Evolutionary conservation across 257 asterid genomes (phyloP).

Genomic region (Solanum sejunctum): DNA sequence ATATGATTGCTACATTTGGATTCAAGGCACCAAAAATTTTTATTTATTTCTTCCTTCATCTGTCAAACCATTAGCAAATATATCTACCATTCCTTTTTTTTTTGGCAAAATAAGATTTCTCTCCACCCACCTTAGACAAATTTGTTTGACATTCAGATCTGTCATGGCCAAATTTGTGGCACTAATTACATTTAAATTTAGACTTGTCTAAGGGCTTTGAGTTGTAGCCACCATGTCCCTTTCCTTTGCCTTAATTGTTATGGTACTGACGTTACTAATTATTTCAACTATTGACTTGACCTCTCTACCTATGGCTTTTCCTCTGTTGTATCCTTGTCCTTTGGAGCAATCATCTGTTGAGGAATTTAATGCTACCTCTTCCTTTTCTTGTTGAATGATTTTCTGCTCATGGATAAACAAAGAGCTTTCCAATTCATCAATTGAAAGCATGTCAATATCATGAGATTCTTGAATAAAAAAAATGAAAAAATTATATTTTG

Average conservation of each 20-base stretch:
- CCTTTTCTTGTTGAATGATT: too few relatives aligned
- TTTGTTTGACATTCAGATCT: neutral
- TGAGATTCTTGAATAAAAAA: neutral
- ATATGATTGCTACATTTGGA: too few relatives aligned
- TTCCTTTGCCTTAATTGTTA: neutral
- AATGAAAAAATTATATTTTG: neutral
- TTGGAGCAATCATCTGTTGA: too few relatives aligned
- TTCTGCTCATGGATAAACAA: too few relatives aligned
- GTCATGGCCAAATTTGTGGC: neutral
- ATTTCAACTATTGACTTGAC: neutral
- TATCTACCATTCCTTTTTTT: too few relatives aligned
- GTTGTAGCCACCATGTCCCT: neutral
- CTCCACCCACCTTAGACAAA: neutral
- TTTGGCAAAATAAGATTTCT: neutral
- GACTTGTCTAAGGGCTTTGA: neutral
- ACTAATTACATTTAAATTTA: neutral
- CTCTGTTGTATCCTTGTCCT: neutral
- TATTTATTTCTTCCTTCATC: too few relatives aligned
- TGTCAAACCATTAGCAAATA: too few relatives aligned
- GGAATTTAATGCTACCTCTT: too few relatives aligned
- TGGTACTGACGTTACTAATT: neutral
- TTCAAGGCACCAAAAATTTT: fast-evolving
- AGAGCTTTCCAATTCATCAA: neutral
- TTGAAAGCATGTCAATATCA: neutral
- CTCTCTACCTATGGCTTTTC: neutral